Evolutionary conservation across 441 rosid genomes (phyloP), one percentile per base, ranked within the genome.

Genomic region (Sinapis alba): DNA sequence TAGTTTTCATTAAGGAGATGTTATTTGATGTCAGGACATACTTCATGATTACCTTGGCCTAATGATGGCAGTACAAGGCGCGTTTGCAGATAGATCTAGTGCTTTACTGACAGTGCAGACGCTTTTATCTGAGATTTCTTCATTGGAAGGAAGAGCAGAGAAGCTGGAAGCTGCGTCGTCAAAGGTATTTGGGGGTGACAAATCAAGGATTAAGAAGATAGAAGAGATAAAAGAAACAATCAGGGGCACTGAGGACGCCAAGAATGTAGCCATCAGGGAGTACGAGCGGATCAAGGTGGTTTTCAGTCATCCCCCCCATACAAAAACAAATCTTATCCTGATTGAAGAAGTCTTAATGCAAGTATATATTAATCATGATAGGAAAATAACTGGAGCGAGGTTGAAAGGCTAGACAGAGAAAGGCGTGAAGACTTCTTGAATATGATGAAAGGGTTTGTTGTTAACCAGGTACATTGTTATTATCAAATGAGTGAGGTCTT

Each of bases 141-240:
- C 94, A 0, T 72, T 92, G 79, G 80, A 89, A 30, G 80, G 58
- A 3, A 92, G 89, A 83, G 88, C 87, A 51, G 98, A 94, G 74
- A 92, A 92, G 81, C 96, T 94, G 65, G 94, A 94, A 84, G 96
- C 92, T 75, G 96, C 96, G 62, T 86, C 94, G 47, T 88, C 96
- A 19, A 94, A 92, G 78, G 83, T 89, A 78, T 94, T 88, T 92
- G 99, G 99, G 10, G 98, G 97, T 21, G 99, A 94, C 84, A 94
- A 82, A 82, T 89, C 97, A 50, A 87, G 94, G 85, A 83, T 92
- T 71, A 87, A 81, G 65, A 92, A 89, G 79, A 84, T 88, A 30
- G 97, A 94, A 81, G 99, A 94, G 80, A 68, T 94, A 65, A 90
- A 89, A 79, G 97, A 88, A 81, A 84, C 88, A 54, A 89, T 88